phyloP scores from a whole-genome alignment of 805 yeast species.

The Metschnikowia lochheadii region DNA sequence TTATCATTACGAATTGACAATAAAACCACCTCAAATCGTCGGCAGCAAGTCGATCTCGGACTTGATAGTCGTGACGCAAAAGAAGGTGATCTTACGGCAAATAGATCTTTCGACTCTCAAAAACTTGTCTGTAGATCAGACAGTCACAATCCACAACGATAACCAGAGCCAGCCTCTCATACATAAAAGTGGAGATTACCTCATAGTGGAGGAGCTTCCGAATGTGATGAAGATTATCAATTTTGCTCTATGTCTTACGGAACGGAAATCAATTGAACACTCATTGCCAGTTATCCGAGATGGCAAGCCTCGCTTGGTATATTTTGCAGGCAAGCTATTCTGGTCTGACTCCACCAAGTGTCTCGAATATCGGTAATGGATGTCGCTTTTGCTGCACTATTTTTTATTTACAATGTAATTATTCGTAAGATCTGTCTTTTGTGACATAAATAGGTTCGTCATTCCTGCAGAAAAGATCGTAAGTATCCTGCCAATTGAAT shows the following conservation, averaged over 20 bases:
- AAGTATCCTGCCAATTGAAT: not conserved
- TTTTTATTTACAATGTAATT: not conserved
- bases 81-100: slow-evolving; percentile 6
- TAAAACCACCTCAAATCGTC: not conserved
- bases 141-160: slow-evolving; percentile 11
- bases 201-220: slow-evolving; percentile 14
- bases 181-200: slow-evolving; percentile 3
- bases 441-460: slow-evolving; percentile 1
- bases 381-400: not conserved
- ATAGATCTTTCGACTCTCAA: not conserved
- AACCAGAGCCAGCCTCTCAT: slow-evolving; percentile 16
- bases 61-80: slow-evolving; percentile 7
- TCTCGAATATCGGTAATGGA: not conserved
- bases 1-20: not conserved
- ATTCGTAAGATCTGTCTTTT: not conserved
- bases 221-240: slow-evolving; percentile 7
- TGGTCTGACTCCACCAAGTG: slow-evolving; percentile 3
- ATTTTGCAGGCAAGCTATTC: not conserved
- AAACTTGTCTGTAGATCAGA: not conserved
- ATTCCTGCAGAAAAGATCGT: not conserved
- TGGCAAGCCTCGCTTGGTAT: slow-evolving; percentile 2
- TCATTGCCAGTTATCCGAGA: not conserved
- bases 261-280: not conserved
- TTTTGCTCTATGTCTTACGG: not conserved
- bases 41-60: not conserved